phyloP scores from a whole-genome alignment of 1,284 basidiomycete species.

The Moesziomyces sp. region DNA sequence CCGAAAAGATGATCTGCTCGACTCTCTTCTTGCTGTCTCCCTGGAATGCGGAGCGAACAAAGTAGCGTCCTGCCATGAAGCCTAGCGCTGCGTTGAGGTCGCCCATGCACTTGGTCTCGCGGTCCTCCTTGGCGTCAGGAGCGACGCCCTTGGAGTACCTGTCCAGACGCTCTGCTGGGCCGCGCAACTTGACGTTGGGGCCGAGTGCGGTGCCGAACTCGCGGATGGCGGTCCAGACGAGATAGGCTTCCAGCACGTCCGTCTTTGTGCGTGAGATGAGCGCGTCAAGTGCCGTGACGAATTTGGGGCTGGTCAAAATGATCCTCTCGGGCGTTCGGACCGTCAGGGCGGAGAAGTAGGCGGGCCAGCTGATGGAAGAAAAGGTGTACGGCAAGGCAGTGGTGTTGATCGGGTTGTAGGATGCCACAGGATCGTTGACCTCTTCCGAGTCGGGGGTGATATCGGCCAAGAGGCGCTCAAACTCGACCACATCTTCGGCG shows the following conservation, averaged over 20 bases:
- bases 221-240: constrained; percentile 70
- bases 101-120: constrained; percentile 74
- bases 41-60: constrained; percentile 86
- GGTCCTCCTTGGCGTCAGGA: constrained; percentile 83
- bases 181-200: constrained; percentile 67
- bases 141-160: constrained; percentile 82
- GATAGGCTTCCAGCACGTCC: constrained; percentile 85
- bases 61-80: constrained; percentile 73
- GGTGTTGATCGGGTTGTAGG: constrained; percentile 86
- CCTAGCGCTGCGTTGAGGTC: constrained; percentile 70
- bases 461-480: constrained; percentile 83
- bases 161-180: constrained; percentile 73
- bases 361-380: constrained; percentile 81
- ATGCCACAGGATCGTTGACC: constrained; percentile 78
- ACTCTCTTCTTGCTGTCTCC: constrained; percentile 83
- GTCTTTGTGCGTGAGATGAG: constrained; percentile 78
- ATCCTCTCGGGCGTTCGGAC: constrained; percentile 71
- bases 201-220: constrained; percentile 53
- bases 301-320: constrained; percentile 86
- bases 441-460: constrained; percentile 76
- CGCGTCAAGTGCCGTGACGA: constrained; percentile 76
- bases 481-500: constrained; percentile 79
- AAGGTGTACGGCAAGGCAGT: constrained; percentile 73
- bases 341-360: constrained; percentile 85
- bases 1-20: constrained; percentile 85